These are phyloP conservation scores for Colletotrichum cordylinicola DNA, from an alignment of 2,329 filamentous ascomycete genomes.

Conservation along the genomic window DNA sequence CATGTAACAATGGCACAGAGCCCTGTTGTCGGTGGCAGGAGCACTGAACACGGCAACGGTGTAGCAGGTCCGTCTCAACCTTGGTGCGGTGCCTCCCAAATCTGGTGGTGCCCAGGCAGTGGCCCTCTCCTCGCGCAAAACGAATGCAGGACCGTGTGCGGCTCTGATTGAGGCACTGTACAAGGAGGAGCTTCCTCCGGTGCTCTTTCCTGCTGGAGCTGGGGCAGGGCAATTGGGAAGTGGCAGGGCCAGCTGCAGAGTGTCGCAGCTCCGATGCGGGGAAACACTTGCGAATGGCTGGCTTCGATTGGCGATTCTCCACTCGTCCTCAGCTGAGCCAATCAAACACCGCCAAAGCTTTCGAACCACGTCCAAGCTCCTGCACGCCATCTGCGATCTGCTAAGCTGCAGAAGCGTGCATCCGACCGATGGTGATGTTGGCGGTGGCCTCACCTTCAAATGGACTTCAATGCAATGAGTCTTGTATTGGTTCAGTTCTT, in stretches of 20 bases:
- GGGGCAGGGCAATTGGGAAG: not conserved
- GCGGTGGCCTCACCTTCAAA: not conserved
- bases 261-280: conserved; percentile 14
- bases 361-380: conserved; percentile 11
- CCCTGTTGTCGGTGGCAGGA: not conserved
- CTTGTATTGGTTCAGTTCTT: rapidly evolving
- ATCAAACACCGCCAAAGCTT: not conserved
- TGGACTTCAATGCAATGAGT: rapidly evolving
- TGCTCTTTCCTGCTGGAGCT: not conserved
- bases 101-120: not conserved
- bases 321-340: not conserved
- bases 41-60: not conserved
- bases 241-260: not conserved
- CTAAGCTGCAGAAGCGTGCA: not conserved
- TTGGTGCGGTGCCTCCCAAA: not conserved
- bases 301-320: not conserved
- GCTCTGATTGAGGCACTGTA: not conserved
- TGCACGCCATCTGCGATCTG: conserved; percentile 20
- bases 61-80: conserved; percentile 16
- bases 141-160: not conserved
- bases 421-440: not conserved
- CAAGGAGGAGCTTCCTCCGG: not conserved
- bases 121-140: not conserved
- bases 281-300: conserved; percentile 6
- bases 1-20: conserved; percentile 11